Conservation (phyloP, 345 rosid species). For the Rhizophora mangle region DNA sequence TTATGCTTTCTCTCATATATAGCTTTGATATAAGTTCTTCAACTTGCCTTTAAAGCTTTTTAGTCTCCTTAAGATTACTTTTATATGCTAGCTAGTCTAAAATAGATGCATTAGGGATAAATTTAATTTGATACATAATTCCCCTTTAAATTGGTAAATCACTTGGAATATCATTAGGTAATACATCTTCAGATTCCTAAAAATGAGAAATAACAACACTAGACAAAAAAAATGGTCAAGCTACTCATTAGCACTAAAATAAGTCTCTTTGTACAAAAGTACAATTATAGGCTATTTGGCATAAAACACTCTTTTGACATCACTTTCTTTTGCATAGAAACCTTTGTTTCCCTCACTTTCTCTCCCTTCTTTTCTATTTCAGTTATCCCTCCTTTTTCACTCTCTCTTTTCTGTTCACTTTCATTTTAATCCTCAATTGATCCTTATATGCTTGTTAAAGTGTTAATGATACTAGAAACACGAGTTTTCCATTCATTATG, state of each 20-base stretch:
- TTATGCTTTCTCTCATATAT: too few species aligned
- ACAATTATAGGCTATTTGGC: not conserved
- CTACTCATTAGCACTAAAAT: not conserved
- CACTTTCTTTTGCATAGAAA: not conserved
- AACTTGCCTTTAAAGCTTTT: too few species aligned
- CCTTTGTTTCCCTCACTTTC: not conserved
- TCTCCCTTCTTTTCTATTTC: not conserved
- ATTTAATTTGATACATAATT: not conserved
- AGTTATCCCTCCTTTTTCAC: not conserved
- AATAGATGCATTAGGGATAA: too few species aligned
- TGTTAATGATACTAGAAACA: not conserved
- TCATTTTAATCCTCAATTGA: not conserved
- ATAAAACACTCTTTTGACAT: not conserved
- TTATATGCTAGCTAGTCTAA: too few species aligned
- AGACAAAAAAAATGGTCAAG: not conserved
- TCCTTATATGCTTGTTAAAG: not conserved
- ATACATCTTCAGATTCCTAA: not conserved
- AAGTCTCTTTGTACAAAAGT: not conserved
- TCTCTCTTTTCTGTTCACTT: not conserved
- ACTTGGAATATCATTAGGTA: not conserved
- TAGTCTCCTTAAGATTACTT: too few species aligned
- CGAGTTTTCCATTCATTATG: not conserved
- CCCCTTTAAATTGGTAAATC: not conserved
- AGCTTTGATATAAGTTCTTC: too few species aligned
- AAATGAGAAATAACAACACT: not conserved